phyloP scores from a whole-genome alignment of 225 moss, liverwort and hornwort species.

The Climacium dendroides region DNA sequence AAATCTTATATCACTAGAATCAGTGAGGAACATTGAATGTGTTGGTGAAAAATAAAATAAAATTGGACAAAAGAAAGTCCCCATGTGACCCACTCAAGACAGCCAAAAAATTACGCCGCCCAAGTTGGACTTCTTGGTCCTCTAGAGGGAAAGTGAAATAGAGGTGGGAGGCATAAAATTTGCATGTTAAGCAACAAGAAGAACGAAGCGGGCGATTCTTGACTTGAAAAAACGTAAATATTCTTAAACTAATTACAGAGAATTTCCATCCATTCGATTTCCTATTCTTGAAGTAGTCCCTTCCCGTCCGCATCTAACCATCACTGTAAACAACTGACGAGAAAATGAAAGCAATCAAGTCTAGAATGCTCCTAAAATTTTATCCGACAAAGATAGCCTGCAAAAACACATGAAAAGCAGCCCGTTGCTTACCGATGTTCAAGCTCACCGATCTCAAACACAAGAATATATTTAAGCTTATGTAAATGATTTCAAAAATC shows the following conservation, averaged over 20 bases:
- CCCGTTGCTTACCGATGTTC: not conserved
- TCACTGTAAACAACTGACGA: not conserved
- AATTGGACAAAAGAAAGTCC: not conserved
- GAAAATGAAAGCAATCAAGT: not conserved
- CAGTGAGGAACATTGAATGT: not conserved
- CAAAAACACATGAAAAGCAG: not conserved
- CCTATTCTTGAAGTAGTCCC: not conserved
- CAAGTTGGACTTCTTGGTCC: not conserved
- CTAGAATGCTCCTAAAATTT: not conserved
- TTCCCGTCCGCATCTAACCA: not conserved
- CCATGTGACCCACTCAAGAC: not conserved
- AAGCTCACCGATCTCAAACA: not conserved
- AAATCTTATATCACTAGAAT: not conserved
- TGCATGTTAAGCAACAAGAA: not conserved
- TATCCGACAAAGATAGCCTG: not conserved
- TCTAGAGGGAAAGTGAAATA: not conserved
- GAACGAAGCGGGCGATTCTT: not conserved
- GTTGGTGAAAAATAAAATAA: not conserved
- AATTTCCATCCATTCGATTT: not conserved
- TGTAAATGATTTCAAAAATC: not conserved
- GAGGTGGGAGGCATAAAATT: not conserved
- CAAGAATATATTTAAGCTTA: not conserved
- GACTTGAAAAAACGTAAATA: not conserved
- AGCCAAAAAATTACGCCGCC: not conserved
- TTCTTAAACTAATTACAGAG: not conserved